These are phyloP conservation scores for Teunomyces pallodes DNA, from an alignment of 805 yeast species.

Conservation along the genomic window DNA sequence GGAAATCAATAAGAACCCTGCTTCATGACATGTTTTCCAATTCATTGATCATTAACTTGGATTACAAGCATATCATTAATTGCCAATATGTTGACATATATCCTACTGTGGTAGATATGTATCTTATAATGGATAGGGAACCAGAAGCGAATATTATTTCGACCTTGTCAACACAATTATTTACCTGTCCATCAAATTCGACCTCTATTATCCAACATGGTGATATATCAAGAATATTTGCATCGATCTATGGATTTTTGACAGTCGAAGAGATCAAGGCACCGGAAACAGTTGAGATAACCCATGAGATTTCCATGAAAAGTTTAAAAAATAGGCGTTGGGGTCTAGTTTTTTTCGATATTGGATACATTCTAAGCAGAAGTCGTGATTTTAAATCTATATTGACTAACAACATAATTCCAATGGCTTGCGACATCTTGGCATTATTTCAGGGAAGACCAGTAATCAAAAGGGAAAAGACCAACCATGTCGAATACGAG, in stretches of 20 bases:
- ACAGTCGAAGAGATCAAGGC: conserved; percentile 51
- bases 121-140: conserved; percentile 74
- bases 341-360: conserved; percentile 76
- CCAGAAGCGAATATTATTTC: conserved; percentile 79
- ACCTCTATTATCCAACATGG: conserved; percentile 61
- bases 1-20: conserved; percentile 57
- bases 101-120: conserved; percentile 69
- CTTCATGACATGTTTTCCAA: conserved; percentile 66
- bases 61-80: conserved; percentile 58
- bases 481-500: conserved; percentile 88
- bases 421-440: conserved; percentile 63
- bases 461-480: conserved; percentile 67
- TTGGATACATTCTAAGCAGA: conserved; percentile 73
- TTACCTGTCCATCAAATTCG: conserved; percentile 85
- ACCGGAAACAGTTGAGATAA: conserved; percentile 39
- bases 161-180: conserved; percentile 77
- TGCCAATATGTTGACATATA: conserved; percentile 82
- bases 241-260: conserved; percentile 61
- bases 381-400: conserved; percentile 54
- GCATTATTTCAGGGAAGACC: conserved; percentile 76
- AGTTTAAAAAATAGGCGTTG: conserved; percentile 67
- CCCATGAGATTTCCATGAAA: conserved; percentile 37
- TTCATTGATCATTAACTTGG: conserved; percentile 58
- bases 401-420: conserved; percentile 45
- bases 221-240: conserved; percentile 59